These are phyloP conservation scores for Aspergillus ostianus DNA, from an alignment of 495 filamentous ascomycete species.

Conservation along the genomic window DNA sequence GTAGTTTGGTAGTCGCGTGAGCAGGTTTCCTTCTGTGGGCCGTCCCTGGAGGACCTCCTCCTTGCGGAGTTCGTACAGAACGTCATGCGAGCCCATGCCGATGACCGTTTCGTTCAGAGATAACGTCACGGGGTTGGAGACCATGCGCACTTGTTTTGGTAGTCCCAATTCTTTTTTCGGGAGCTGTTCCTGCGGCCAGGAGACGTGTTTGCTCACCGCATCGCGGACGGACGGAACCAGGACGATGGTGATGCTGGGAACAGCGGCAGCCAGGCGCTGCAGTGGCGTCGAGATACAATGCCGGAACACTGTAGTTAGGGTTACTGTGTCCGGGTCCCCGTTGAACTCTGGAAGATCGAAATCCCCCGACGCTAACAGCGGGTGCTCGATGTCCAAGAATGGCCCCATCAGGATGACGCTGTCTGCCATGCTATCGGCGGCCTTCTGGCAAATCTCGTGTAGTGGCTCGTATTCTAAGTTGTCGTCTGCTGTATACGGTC, in stretches of 20 bases:
- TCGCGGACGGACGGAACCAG: constrained; percentile 88
- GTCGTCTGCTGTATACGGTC: constrained; percentile 88
- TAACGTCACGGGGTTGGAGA: constrained; percentile 86
- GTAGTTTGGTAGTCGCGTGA: constrained; percentile 66
- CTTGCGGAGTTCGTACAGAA: constrained; percentile 73
- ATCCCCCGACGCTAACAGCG: constrained; percentile 81
- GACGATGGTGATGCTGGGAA: constrained; percentile 76
- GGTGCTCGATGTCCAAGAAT: constrained; percentile 88
- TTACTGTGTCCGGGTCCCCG: constrained; percentile 71
- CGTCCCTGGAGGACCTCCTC: constrained; percentile 67
- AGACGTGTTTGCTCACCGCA: constrained; percentile 73
- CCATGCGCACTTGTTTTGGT: constrained; percentile 68
- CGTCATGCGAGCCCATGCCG: constrained; percentile 78
- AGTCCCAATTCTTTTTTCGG: constrained; percentile 68
- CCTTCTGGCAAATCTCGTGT: constrained; percentile 72
- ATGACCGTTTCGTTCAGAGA: constrained; percentile 81
- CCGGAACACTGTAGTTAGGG: constrained; percentile 79
- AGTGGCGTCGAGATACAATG: constrained; percentile 69
- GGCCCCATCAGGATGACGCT: constrained; percentile 80
- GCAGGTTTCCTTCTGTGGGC: constrained; percentile 53
- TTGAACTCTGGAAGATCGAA: constrained; percentile 81
- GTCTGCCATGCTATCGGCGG: constrained; percentile 72
- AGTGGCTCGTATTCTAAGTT: constrained; percentile 88
- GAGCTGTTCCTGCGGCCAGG: constrained; percentile 87
- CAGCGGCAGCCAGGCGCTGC: constrained; percentile 58